phyloP scores from a whole-genome alignment of 2,329 filamentous ascomycete species.

The Madurella mycetomatis region DNA sequence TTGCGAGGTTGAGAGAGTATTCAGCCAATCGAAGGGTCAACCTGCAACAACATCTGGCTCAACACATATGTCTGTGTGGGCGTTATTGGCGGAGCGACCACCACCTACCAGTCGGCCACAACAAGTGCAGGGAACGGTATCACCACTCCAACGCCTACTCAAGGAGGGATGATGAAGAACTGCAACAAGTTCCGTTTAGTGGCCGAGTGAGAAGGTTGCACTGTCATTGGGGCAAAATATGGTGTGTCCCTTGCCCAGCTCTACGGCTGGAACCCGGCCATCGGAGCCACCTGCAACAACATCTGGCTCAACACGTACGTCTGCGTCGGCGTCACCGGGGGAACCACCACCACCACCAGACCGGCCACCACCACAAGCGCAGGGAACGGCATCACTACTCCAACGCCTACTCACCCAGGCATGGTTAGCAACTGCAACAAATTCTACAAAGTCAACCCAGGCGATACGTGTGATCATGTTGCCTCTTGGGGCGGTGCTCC shows the following conservation, averaged over 20 bases:
- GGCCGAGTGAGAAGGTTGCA: slow-evolving; percentile 5
- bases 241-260: slow-evolving; percentile 6
- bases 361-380: neutral
- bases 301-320: neutral
- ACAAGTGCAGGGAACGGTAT: slow-evolving; percentile 1
- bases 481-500: neutral
- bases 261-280: slow-evolving; percentile 8
- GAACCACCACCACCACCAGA: no score
- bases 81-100: neutral
- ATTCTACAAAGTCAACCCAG: slow-evolving; percentile 5
- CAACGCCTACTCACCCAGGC: slow-evolving; percentile 1
- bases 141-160: neutral
- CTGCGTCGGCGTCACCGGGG: neutral
- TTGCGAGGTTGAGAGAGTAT: no score
- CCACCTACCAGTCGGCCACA: no score
- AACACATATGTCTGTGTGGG: neutral
- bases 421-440: slow-evolving; percentile 9
- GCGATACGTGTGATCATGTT: slow-evolving; percentile 1
- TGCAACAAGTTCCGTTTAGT: slow-evolving; percentile 15
- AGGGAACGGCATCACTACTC: slow-evolving; percentile 3
- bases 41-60: neutral
- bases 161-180: no score
- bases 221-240: slow-evolving; percentile 7
- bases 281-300: neutral
- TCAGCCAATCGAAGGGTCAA: no score